A percentile compares a stretch with the other conserved stretches of the same genome.
These are phyloP conservation scores for Jatropha multifida DNA, from an alignment of 441 rosid genomes.

Conservation along the genomic window DNA sequence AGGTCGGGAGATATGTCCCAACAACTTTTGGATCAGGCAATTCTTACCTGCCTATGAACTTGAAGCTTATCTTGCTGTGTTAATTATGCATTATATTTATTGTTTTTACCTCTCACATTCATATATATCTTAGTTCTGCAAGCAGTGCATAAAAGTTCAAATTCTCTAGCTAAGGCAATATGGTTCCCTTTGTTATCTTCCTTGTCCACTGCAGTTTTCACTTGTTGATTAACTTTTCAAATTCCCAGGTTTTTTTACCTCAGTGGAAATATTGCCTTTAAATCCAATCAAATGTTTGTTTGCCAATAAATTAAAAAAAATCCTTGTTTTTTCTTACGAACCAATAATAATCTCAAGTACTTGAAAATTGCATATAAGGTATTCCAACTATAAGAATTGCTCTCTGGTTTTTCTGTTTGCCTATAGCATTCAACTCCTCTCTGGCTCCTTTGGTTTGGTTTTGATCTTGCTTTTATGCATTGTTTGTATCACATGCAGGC, in stretches of 20 bases:
- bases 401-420: slow-evolving; percentile 11
- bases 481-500: slow-evolving; percentile 49
- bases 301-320: neutral
- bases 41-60: slow-evolving; percentile 19
- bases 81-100: neutral
- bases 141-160: slow-evolving; percentile 10
- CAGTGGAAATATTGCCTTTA: neutral
- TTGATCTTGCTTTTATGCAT: slow-evolving; percentile 3
- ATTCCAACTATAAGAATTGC: slow-evolving; percentile 4
- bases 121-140: neutral
- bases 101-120: neutral
- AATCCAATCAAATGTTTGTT: neutral
- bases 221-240: slow-evolving; percentile 5
- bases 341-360: neutral
- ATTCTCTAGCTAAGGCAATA: neutral
- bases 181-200: neutral
- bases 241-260: neutral
- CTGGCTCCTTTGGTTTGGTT: neutral
- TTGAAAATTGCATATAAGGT: neutral
- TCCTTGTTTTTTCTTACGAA: neutral
- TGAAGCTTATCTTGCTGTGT: slow-evolving; percentile 22
- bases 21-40: slow-evolving; percentile 92
- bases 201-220: neutral
- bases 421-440: neutral
- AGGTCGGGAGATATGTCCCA: slow-evolving; percentile 71